phyloP scores from a whole-genome alignment of 805 yeast species.

The Saccharomycopsis selenospora region DNA sequence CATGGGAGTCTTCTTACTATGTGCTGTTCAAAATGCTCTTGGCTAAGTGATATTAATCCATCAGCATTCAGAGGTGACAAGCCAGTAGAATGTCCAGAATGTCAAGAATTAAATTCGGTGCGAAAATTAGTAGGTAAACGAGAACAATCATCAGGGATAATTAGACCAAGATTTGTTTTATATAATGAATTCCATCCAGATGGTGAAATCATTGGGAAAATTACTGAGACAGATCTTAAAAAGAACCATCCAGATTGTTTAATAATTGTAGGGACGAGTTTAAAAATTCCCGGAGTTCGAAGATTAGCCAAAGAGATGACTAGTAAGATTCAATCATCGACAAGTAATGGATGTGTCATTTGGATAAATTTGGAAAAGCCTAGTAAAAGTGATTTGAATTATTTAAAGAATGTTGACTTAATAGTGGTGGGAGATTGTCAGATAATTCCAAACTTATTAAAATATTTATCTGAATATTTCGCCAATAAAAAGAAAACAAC shows the following conservation, averaged over 20 bases:
- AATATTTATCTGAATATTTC: background rate
- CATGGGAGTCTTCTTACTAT: conserved; percentile 76
- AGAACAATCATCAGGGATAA: conserved; percentile 51
- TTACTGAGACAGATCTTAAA: conserved; percentile 58
- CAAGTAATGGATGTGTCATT: conserved; percentile 44
- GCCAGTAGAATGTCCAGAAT: conserved; percentile 49
- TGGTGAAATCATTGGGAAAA: conserved; percentile 76
- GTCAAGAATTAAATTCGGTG: conserved; percentile 50
- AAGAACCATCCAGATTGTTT: conserved; percentile 62
- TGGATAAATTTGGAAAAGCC: conserved; percentile 59
- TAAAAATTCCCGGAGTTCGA: conserved; percentile 71
- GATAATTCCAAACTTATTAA: conserved; percentile 31
- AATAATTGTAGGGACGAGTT: conserved; percentile 76
- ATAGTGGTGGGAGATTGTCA: conserved; percentile 64
- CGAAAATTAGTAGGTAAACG: conserved; percentile 58
- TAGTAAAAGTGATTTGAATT: conserved; percentile 39
- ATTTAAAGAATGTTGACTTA: conserved; percentile 48
- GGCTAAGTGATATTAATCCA: conserved; percentile 46
- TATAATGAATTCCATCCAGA: conserved; percentile 81
- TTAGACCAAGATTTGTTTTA: conserved; percentile 59
- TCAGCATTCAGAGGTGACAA: conserved; percentile 37
- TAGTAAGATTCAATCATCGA: conserved; percentile 45
- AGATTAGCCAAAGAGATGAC: conserved; percentile 55
- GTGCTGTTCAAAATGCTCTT: conserved; percentile 71
- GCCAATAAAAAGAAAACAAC: background rate